Evolutionary conservation across 371 early-diverging fungal species (phyloP), one percentile per base, ranked within the genome.

Genomic region (Rhizopus microsporus): DNA sequence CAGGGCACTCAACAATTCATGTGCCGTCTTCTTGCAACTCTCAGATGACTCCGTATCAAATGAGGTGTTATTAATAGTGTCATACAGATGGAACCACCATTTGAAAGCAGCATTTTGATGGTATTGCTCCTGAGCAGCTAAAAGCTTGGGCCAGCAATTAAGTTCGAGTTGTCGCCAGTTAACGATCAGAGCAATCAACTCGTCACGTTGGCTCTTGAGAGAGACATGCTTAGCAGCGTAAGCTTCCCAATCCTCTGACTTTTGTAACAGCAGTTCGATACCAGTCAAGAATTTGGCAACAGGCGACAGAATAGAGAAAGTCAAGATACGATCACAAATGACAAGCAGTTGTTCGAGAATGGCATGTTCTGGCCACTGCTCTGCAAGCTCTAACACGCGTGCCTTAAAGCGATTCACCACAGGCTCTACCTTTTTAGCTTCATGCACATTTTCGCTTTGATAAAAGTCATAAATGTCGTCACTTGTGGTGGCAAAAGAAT

Each of bases 171-270:
- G 91, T 56, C 99, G 82, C 97, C 97, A 98, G 10, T 83, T 75
- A 8, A 97, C 83, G 50, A 97, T 92, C 52, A 93, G 60, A 1
- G 59, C 42, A 3, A 85, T 88, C 2, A 95, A 70, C n/a, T 88
- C 86, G 9, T 88, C 84, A 47, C 93, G 88, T 56, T 87, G 78
- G 5, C 67, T 69, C 40, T 86, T 81, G 33, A 98, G 53, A 4
- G 96, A 93, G 6, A 91, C 88, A 34, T 91, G 91, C 32, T 87
- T 79, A 54, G 90, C 87, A 10, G 97, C 95, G 60, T 93, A 93
- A 7, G 85, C 80, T 74, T 97, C 91, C 99, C 99, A 98, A 67
- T 97, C 97, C 67, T 94, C 88, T 7, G 93, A 88, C 54, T 94
- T 93, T 56, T 84, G 83, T 31, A 97, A 68, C 33, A 98, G 69